phyloP scores from a whole-genome alignment of 345 rosid species.

The Brassica rapa region DNA sequence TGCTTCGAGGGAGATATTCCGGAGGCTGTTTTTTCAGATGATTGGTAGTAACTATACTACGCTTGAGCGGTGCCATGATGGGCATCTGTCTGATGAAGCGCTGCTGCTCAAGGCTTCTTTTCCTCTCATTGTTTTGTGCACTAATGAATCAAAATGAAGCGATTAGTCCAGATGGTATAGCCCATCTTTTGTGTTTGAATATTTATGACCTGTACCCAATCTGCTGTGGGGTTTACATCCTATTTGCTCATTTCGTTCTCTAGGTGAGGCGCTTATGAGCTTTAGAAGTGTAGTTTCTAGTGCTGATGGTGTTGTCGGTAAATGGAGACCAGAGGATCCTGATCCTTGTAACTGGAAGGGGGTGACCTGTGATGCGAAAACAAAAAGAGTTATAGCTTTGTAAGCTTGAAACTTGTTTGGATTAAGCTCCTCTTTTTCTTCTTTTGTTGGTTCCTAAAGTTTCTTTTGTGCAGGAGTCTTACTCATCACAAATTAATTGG shows the following conservation, averaged over 20 bases:
- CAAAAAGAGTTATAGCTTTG: conserved; percentile 82
- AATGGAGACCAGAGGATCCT: conserved; percentile 97
- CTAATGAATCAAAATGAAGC: conserved; percentile 48
- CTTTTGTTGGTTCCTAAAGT: conserved; percentile 24
- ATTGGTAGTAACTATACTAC: conserved; percentile 55
- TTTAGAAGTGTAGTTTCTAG: conserved; percentile 62
- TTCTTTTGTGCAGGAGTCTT: conserved; percentile 60
- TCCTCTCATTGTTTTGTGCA: conserved; percentile 49
- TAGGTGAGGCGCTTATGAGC: conserved; percentile 87
- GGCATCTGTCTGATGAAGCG: conserved; percentile 57
- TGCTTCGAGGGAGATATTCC: conserved; percentile 45
- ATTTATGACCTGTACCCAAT: conserved; percentile 20
- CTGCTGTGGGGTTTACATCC: not conserved
- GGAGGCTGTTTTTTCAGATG: conserved; percentile 68
- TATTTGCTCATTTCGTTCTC: conserved; percentile 27
- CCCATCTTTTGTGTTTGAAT: conserved; percentile 47
- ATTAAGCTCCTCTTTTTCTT: not conserved
- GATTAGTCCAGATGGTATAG: conserved; percentile 40
- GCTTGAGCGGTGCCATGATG: conserved; percentile 77
- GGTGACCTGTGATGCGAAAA: conserved; percentile 68
- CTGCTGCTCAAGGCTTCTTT: conserved; percentile 57
- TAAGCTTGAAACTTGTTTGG: conserved; percentile 48
- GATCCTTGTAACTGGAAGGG: conserved; percentile 98
- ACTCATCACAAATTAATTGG: conserved; percentile 81
- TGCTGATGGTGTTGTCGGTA: conserved; percentile 68